Evolutionary conservation across 805 yeast genomes (phyloP).

Genomic region (Candida manassasensis): DNA sequence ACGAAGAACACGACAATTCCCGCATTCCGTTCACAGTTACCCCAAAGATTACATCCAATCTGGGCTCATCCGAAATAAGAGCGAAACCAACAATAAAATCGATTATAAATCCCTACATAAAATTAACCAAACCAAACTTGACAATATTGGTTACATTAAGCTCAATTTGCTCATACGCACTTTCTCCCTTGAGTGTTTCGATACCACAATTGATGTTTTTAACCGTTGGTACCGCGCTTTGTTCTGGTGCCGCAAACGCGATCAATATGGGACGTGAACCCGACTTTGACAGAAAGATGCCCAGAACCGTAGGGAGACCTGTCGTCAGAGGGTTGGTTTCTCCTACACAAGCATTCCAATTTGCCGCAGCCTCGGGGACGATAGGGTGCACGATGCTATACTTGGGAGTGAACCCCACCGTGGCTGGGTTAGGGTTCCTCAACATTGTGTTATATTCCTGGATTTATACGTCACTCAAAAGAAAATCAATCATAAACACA

Average conservation of each 20-base stretch:
- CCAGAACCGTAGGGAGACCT: constrained; percentile 83
- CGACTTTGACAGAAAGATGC: constrained; percentile 79
- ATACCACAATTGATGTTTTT: constrained; percentile 64
- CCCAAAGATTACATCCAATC: not conserved
- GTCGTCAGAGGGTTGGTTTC: constrained; percentile 79
- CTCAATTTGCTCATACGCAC: constrained; percentile 88
- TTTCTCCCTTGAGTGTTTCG: constrained; percentile 80
- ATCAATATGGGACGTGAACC: constrained; percentile 97
- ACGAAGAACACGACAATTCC: constrained; percentile 29
- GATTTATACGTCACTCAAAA: constrained; percentile 84
- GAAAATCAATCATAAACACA: constrained; percentile 81
- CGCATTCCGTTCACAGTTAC: constrained; percentile 55
- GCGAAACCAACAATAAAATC: constrained; percentile 27
- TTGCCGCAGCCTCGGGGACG: constrained; percentile 72
- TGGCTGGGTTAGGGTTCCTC: constrained; percentile 71
- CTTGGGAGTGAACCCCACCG: constrained; percentile 81
- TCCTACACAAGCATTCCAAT: constrained; percentile 70
- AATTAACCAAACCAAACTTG: constrained; percentile 85
- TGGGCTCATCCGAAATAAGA: constrained; percentile 1
- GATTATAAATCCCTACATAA: constrained; percentile 58
- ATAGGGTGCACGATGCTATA: constrained; percentile 66
- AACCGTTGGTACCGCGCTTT: constrained; percentile 78
- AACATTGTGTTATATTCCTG: constrained; percentile 86
- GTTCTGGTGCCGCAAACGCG: constrained; percentile 94
- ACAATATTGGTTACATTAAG: constrained; percentile 86